Evolutionary conservation across 164 flowering plant species (phyloP).

Genomic region (Hamamelis virginiana): DNA sequence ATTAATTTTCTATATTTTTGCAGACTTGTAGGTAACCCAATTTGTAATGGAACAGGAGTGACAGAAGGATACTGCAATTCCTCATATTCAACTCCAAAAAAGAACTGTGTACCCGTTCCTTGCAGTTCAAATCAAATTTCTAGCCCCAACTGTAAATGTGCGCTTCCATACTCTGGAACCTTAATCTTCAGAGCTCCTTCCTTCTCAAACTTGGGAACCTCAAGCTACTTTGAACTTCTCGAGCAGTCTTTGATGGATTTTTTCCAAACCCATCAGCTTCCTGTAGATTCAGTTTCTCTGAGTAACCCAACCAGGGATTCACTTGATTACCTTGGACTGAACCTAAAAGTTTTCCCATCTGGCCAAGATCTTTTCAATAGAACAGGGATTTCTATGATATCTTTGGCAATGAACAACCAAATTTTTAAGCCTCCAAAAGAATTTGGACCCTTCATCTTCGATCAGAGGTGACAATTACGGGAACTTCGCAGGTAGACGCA

Average conservation of each 20-base stretch:
- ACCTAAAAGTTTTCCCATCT: slow-evolving; percentile 41
- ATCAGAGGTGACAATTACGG: slow-evolving; percentile 26
- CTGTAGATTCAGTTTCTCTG: slow-evolving; percentile 52
- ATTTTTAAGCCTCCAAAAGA: slow-evolving; percentile 29
- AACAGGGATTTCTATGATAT: slow-evolving; percentile 30
- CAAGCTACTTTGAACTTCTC: slow-evolving; percentile 25
- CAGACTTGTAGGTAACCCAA: slow-evolving; percentile 15
- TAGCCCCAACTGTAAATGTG: slow-evolving; percentile 56
- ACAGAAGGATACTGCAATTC: slow-evolving; percentile 17
- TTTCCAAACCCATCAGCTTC: slow-evolving; percentile 28
- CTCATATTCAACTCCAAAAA: slow-evolving; percentile 35
- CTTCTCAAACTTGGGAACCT: slow-evolving; percentile 37
- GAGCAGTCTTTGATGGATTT: slow-evolving; percentile 21
- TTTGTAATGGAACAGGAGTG: slow-evolving; percentile 12
- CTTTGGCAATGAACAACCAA: slow-evolving; percentile 43
- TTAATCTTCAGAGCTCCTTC: slow-evolving; percentile 46
- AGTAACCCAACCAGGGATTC: slow-evolving; percentile 33
- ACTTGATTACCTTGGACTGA: slow-evolving; percentile 28
- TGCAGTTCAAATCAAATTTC: slow-evolving; percentile 35
- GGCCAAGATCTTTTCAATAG: slow-evolving; percentile 40
- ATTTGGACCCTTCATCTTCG: slow-evolving; percentile 49
- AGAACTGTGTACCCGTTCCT: slow-evolving; percentile 29
- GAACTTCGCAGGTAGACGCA: slow-evolving; percentile 32
- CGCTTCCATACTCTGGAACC: slow-evolving; percentile 47
- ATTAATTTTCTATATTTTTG: too few species aligned